Percentiles rank a stretch among this genome's conserved stretches.
Evolutionary conservation across 2,329 filamentous ascomycete genomes (phyloP).

Genomic region (Neonectria magnoliae): DNA sequence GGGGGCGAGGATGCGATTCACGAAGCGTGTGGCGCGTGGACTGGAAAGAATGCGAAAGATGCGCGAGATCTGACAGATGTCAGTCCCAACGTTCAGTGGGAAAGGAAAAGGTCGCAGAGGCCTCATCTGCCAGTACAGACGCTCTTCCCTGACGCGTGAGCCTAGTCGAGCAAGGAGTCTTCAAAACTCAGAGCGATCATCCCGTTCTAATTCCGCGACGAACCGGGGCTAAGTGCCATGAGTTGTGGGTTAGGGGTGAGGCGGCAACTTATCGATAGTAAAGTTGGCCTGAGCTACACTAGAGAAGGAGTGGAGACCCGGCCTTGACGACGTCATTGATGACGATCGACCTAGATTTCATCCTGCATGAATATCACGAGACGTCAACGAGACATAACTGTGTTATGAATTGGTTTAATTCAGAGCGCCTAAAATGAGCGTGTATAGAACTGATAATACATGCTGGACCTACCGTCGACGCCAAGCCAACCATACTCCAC

Average conservation of each 20-base stretch:
- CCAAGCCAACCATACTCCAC: conserved; percentile 29
- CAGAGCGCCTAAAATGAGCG: conserved; percentile 24
- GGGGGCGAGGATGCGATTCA: conserved; percentile 58
- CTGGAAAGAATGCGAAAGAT: conserved; percentile 67
- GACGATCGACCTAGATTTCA: neutral
- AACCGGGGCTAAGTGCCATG: neutral
- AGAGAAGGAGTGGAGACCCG: conserved; percentile 22
- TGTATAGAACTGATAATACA: neutral
- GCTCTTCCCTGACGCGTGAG: neutral
- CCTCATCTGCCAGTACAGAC: conserved; percentile 39
- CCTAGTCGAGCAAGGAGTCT: conserved; percentile 1
- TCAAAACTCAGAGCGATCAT: conserved; percentile 2
- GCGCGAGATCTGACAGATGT: conserved; percentile 77
- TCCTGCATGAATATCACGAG: neutral
- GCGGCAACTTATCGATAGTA: conserved; percentile 45
- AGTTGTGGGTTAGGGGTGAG: conserved; percentile 18
- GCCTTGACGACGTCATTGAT: conserved; percentile 18
- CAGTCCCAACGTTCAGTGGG: conserved; percentile 77
- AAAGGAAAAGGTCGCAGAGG: conserved; percentile 65
- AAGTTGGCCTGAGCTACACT: conserved; percentile 4
- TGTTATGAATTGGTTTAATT: neutral
- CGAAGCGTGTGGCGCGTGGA: conserved; percentile 54
- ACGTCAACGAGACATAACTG: neutral
- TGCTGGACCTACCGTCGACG: conserved; percentile 24
- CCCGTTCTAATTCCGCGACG: neutral